Evolutionary conservation across 176 grass and related monocot genomes (phyloP), one percentile per base, ranked within the genome.

Genomic region (Musa acuminata): DNA sequence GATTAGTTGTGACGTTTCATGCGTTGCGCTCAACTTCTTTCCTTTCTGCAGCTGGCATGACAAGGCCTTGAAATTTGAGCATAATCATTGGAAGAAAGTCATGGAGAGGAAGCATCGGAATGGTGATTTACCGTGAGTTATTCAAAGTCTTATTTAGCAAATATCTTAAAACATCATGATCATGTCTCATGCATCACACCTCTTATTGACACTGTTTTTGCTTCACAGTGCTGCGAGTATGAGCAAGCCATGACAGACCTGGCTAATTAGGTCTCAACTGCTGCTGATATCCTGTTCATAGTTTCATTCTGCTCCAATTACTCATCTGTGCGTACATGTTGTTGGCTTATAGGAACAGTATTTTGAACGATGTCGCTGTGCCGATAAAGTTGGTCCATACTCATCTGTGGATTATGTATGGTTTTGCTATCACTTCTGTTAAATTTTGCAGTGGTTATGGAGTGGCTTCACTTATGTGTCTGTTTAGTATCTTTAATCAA

Each of bases 61-160:
- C 50, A 79, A 79, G 52, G 67, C 67, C 20, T 59, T 79, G n/a
- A 79, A 23, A 27, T 60, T 79, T 49, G 77, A 79, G 11, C 65
- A 79, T 26, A 55, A 79, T 23, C 53, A 59, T 49, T 71, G 77
- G 77, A 79, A 59, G 29, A 79, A 79, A 79, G 67, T 51, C 12
- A 49, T 60, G 66, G 27, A 60, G 67, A 79, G 60, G 66, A 79
- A 79, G 8, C 52, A 79, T 22, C 53, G 53, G 60, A 70, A 71
- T 23, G 9, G 5, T 52, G 71, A 52, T 49, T 70, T 26, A 50
- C 53, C 53, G 65, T 68, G 35, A 78, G 2, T 35, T 49, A 19
- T 48, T 48, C 1, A 13, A 25, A 70, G 13, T 49, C 17, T 78
- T 78, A 48, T 69, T 72, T 67, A 4, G 25, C 26, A 11, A 25